phyloP scores from a whole-genome alignment of 805 yeast species.

The Cyberlindnera amylophila region DNA sequence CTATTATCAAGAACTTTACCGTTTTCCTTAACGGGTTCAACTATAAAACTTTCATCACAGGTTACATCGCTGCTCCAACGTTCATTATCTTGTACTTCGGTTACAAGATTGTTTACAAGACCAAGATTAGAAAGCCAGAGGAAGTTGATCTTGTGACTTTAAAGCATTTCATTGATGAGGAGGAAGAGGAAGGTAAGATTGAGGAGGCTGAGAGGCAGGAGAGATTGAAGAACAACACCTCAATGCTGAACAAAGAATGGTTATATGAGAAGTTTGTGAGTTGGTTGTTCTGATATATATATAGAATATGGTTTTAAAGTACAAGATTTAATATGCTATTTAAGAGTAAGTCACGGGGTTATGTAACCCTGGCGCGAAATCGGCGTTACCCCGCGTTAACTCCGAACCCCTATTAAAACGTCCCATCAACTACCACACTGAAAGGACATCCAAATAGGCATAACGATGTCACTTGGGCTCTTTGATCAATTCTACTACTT shows the following conservation, averaged over 20 bases:
- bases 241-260: slow-evolving; percentile 37
- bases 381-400: too few species aligned
- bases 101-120: slow-evolving; percentile 52
- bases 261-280: slow-evolving; percentile 43
- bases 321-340: too few species aligned
- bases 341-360: too few species aligned
- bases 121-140: slow-evolving; percentile 44
- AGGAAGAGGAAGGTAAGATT: slow-evolving; percentile 28
- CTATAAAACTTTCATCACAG: slow-evolving; percentile 65
- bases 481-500: too few species aligned
- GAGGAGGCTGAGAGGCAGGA: slow-evolving; percentile 25
- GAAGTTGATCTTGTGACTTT: slow-evolving; percentile 61
- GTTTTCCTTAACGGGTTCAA: slow-evolving; percentile 60
- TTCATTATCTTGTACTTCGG: slow-evolving; percentile 37
- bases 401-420: too few species aligned
- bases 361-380: too few species aligned
- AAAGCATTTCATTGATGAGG: slow-evolving; percentile 37
- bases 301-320: too few species aligned
- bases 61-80: slow-evolving; percentile 43
- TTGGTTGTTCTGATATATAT: slow-evolving; percentile 44
- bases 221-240: slow-evolving; percentile 11
- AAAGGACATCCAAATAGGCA: too few species aligned
- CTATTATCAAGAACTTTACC: slow-evolving; percentile 63
- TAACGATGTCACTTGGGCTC: too few species aligned
- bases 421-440: too few species aligned